Evolutionary conservation across 139 green algal species (phyloP).

Genomic region (Pycnococcus provasolii): DNA sequence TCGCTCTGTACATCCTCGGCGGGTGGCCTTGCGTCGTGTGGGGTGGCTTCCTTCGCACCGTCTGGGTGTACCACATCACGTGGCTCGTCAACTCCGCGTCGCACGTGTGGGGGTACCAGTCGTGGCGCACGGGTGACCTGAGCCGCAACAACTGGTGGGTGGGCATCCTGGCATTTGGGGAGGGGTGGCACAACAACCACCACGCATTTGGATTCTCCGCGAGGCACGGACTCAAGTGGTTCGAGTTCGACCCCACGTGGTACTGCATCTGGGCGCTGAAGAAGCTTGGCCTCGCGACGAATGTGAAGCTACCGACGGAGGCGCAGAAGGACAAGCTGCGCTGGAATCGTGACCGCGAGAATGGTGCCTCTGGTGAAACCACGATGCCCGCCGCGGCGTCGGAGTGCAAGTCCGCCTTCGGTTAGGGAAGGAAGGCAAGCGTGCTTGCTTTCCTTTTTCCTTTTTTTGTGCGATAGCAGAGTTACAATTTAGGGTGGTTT

Average conservation of each 20-base stretch:
- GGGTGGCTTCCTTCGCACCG: conserved; percentile 74
- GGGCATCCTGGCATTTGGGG: conserved; percentile 76
- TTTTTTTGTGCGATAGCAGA: too few species aligned
- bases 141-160: conserved; percentile 83
- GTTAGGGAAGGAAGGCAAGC: too few species aligned
- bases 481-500: too few species aligned
- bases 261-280: conserved; percentile 37
- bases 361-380: too few species aligned
- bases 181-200: conserved; percentile 98
- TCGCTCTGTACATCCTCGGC: conserved; percentile 65
- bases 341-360: too few species aligned
- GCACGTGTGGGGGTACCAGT: conserved; percentile 89
- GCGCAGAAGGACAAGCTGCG: conserved; percentile 32
- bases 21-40: conserved; percentile 83
- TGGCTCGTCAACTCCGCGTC: conserved; percentile 95
- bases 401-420: too few species aligned
- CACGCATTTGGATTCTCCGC: conserved; percentile 64
- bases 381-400: too few species aligned
- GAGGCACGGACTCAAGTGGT: conserved; percentile 59
- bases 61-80: conserved; percentile 97
- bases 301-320: conserved; percentile 36
- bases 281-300: conserved; percentile 35
- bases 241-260: conserved; percentile 53
- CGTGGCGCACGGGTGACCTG: conserved; percentile 79
- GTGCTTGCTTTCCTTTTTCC: too few species aligned